These are phyloP conservation scores for Sclerotinia spermophila DNA, from an alignment of 2,329 filamentous ascomycete species.

Conservation along the genomic window DNA sequence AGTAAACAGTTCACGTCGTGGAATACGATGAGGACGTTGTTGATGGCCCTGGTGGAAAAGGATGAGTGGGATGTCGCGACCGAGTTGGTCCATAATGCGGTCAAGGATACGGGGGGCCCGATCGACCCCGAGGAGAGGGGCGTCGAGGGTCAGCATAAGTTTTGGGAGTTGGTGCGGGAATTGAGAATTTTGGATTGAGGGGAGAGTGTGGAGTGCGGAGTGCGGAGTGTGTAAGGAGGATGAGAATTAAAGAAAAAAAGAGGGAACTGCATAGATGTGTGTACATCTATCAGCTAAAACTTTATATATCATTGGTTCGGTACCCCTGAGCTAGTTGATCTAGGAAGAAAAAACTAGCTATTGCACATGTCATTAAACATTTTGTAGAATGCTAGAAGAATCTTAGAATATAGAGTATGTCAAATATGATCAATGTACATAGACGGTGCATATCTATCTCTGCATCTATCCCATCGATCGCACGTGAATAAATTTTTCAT, in stretches of 20 bases:
- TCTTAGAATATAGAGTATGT: background rate
- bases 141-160: slow-evolving; percentile 31
- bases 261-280: background rate
- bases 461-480: no score
- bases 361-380: background rate
- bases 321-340: no score
- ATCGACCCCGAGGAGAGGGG: slow-evolving; percentile 25
- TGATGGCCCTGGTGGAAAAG: slow-evolving; percentile 33
- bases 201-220: background rate
- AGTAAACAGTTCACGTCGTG: slow-evolving; percentile 27
- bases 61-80: slow-evolving; percentile 35
- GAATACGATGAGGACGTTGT: slow-evolving; percentile 29
- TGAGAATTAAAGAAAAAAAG: background rate
- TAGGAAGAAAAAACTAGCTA: background rate
- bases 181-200: slow-evolving; percentile 25
- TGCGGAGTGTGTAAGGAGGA: background rate
- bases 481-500: no score
- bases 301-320: background rate
- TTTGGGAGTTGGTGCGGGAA: slow-evolving; percentile 33
- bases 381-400: no score
- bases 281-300: background rate
- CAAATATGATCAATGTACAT: background rate
- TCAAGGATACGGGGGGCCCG: slow-evolving; percentile 29
- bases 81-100: slow-evolving; percentile 33
- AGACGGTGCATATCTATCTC: no score